Percentiles rank a stretch among this genome's conserved stretches.
Evolutionary conservation across 495 filamentous ascomycete species (phyloP).

Genomic region (Podospora appendiculata): DNA sequence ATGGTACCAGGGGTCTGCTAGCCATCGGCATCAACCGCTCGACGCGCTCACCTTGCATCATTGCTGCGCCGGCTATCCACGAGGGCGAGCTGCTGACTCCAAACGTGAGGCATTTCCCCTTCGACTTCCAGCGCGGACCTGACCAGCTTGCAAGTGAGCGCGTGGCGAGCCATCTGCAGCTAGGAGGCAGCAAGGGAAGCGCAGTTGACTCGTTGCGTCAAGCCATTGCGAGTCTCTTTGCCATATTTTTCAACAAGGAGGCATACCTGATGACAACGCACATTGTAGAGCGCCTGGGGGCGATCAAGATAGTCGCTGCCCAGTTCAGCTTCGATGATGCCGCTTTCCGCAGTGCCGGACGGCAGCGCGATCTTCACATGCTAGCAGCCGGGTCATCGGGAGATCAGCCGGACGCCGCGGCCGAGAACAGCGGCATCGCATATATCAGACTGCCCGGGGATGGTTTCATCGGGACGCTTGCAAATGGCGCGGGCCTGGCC

Average conservation of each 20-base stretch:
- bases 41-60: conserved; percentile 55
- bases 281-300: conserved; percentile 31
- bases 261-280: conserved; percentile 53
- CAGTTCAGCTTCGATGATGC: conserved; percentile 73
- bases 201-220: conserved; percentile 30
- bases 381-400: conserved; percentile 45
- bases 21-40: conserved; percentile 61
- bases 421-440: conserved; percentile 65
- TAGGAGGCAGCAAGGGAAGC: conserved; percentile 11
- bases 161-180: conserved; percentile 18
- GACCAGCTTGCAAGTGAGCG: conserved; percentile 44
- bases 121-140: conserved; percentile 44
- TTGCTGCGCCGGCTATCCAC: conserved; percentile 32
- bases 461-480: conserved; percentile 62
- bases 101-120: conserved; percentile 49
- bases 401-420: conserved; percentile 53
- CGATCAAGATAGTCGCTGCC: conserved; percentile 37
- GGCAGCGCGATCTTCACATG: conserved; percentile 57
- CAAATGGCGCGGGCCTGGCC: conserved; percentile 84
- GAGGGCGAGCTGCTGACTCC: conserved; percentile 19
- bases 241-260: conserved; percentile 61
- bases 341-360: conserved; percentile 55
- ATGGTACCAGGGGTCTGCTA: conserved; percentile 31
- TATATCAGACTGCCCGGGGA: conserved; percentile 52
- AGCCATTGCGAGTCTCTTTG: conserved; percentile 47